Percentiles rank a stretch among this genome's conserved stretches.
Conservation (phyloP, 345 rosid species). For the Sisymbrium irio region DNA sequence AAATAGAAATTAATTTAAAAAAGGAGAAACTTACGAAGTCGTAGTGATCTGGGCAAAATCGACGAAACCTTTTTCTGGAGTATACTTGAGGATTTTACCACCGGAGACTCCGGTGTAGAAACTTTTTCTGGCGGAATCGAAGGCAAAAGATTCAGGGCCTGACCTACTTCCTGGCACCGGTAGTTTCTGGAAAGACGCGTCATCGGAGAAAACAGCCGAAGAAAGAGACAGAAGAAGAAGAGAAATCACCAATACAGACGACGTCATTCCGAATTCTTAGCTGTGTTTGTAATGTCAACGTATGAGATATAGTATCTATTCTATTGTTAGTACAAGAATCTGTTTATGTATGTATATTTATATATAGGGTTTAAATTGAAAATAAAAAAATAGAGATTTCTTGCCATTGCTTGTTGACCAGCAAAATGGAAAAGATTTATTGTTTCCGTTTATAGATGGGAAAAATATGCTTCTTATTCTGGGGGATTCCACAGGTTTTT, state of each 20-base stretch:
- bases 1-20: background rate
- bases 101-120: conserved; percentile 46
- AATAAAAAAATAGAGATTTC: background rate
- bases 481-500: too few species aligned
- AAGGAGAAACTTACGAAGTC: conserved; percentile 28
- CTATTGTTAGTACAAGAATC: background rate
- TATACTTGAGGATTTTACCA: conserved; percentile 43
- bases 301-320: background rate
- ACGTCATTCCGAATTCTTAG: conserved; percentile 16
- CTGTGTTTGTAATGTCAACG: background rate
- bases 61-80: conserved; percentile 23
- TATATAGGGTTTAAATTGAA: background rate
- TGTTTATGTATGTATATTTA: background rate
- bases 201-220: conserved; percentile 21
- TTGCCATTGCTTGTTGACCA: background rate
- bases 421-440: background rate
- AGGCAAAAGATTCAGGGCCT: conserved; percentile 37
- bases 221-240: conserved; percentile 23
- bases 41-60: conserved; percentile 26
- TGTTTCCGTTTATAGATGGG: background rate
- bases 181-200: conserved; percentile 23
- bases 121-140: conserved; percentile 26
- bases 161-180: conserved; percentile 27
- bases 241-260: conserved; percentile 16
- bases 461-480: background rate